These are phyloP conservation scores for Microbotryum scabiosae DNA, from an alignment of 1,284 basidiomycete genomes.

Conservation along the genomic window DNA sequence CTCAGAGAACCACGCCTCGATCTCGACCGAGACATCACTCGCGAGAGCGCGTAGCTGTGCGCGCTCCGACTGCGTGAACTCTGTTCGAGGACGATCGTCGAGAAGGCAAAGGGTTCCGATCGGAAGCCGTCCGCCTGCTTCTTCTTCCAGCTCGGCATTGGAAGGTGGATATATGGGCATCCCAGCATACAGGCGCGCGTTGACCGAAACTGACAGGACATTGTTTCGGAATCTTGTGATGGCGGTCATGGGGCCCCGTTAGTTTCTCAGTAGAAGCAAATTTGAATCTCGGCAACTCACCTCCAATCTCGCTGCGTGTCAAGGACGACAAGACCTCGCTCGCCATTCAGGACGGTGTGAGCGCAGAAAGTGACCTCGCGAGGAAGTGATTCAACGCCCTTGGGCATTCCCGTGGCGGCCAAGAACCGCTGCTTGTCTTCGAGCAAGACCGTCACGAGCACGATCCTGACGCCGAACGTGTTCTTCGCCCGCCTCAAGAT, in stretches of 20 bases:
- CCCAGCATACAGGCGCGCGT: background rate
- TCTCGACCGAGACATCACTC: constrained; percentile 11
- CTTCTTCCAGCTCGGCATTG: background rate
- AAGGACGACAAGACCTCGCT: background rate
- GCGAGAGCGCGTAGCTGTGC: constrained; percentile 25
- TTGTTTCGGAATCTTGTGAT: background rate
- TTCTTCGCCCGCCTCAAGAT: background rate
- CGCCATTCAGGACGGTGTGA: constrained; percentile 1
- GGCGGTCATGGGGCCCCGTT: too few relatives aligned
- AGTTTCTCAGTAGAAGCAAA: too few relatives aligned
- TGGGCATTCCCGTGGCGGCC: background rate
- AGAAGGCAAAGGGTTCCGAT: constrained; percentile 4
- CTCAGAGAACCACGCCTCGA: constrained; percentile 21
- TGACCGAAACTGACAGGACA: background rate
- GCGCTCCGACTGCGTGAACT: constrained; percentile 32
- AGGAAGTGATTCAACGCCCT: background rate
- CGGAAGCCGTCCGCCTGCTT: background rate
- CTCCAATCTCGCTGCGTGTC: constrained; percentile 4
- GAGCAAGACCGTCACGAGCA: background rate
- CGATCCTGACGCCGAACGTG: background rate
- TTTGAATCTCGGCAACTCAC: too few relatives aligned
- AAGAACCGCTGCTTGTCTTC: background rate
- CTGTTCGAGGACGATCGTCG: constrained; percentile 24
- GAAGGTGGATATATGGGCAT: background rate
- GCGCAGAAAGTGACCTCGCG: background rate